phyloP scores from a whole-genome alignment of 1,284 basidiomycete species.

The Ganoderma resinaceum region DNA sequence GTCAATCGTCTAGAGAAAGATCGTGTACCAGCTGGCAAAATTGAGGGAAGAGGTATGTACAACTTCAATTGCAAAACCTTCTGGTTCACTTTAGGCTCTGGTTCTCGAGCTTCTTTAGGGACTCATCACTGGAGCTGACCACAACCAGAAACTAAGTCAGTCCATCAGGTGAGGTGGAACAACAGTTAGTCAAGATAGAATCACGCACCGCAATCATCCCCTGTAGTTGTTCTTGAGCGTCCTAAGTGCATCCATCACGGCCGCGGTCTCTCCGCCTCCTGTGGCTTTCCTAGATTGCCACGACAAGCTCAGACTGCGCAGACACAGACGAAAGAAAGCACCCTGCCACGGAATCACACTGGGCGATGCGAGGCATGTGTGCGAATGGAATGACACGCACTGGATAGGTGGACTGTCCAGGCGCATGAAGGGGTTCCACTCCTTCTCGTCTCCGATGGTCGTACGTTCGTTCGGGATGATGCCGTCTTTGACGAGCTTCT shows the following conservation, averaged over 20 bases:
- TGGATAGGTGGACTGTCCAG: conserved; percentile 61
- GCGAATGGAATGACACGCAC: conserved; percentile 47
- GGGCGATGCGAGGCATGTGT: neutral
- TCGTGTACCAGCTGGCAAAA: neutral
- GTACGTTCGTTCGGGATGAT: conserved; percentile 76
- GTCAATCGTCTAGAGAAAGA: neutral
- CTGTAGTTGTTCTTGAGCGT: conserved; percentile 86
- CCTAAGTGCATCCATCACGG: conserved; percentile 78
- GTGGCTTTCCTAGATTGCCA: conserved; percentile 52
- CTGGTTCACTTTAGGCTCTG: conserved; percentile 7
- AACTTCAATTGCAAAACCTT: neutral
- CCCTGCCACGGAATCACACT: neutral
- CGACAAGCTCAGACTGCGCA: conserved; percentile 10
- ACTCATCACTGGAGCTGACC: conserved; percentile 10
- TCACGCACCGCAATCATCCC: conserved; percentile 47
- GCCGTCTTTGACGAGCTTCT: conserved; percentile 58
- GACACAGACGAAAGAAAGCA: neutral
- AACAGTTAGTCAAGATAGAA: neutral
- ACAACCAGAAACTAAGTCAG: neutral
- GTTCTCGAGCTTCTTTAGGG: neutral
- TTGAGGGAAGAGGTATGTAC: neutral
- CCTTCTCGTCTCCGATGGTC: conserved; percentile 86
- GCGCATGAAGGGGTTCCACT: conserved; percentile 88
- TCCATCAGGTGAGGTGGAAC: conserved; percentile 7
- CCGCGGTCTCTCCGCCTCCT: conserved; percentile 54